Conservation (phyloP, 2,329 filamentous ascomycete species). For the Talaromyces sp. region DNA sequence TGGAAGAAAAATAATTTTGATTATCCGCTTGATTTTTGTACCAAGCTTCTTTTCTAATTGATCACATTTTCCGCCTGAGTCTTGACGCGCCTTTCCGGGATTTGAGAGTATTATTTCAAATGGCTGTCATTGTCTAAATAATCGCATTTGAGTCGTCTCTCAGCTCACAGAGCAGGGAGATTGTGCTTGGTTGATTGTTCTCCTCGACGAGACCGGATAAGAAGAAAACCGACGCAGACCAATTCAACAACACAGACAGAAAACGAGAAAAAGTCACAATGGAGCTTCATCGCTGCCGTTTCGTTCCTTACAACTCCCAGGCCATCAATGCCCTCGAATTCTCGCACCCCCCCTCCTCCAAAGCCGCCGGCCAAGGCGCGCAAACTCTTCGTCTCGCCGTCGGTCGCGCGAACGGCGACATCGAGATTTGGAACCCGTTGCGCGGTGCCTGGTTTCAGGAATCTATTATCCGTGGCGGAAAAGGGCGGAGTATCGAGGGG, state of each 20-base stretch:
- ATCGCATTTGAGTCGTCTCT: slow-evolving; percentile 5
- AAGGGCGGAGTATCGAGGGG: slow-evolving; percentile 83
- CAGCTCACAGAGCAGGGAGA: slow-evolving; percentile 9
- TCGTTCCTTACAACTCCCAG: slow-evolving; percentile 86
- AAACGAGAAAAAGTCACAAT: slow-evolving; percentile 47
- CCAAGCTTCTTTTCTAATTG: slow-evolving; percentile 19
- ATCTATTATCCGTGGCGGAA: slow-evolving; percentile 75
- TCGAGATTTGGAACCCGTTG: slow-evolving; percentile 94
- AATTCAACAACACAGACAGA: neutral
- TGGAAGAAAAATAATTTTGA: slow-evolving; percentile 24
- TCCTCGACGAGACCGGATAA: neutral
- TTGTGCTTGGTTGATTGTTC: neutral
- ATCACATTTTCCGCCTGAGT: neutral
- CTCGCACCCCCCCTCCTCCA: slow-evolving; percentile 64
- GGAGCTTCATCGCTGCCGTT: slow-evolving; percentile 97
- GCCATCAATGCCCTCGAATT: slow-evolving; percentile 95
- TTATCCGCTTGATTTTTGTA: slow-evolving; percentile 23
- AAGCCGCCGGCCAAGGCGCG: slow-evolving; percentile 46
- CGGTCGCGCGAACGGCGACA: slow-evolving; percentile 89
- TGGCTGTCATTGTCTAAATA: slow-evolving; percentile 18
- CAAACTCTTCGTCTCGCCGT: slow-evolving; percentile 74
- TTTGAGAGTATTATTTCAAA: neutral
- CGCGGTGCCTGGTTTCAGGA: slow-evolving; percentile 86
- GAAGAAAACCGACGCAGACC: neutral
- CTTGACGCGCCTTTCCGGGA: slow-evolving; percentile 7